These are phyloP conservation scores for Karstenula rhodostoma DNA, from an alignment of 2,329 filamentous ascomycete genomes.

Conservation along the genomic window DNA sequence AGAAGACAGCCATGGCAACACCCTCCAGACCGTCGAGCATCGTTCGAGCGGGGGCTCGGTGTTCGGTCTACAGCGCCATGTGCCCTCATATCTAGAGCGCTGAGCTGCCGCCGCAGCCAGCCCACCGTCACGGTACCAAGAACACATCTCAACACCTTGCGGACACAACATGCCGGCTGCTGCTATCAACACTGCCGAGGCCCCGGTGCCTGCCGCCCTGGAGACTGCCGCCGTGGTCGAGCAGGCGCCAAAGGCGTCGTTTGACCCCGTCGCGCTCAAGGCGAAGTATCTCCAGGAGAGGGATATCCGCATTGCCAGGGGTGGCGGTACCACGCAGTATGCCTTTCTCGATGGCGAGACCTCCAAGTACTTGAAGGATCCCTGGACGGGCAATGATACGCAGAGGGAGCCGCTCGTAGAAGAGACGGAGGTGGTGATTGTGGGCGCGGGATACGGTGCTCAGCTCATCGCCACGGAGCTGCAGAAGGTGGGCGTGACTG, in stretches of 20 bases:
- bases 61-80: neutral
- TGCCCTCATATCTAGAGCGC: slow-evolving; percentile 6
- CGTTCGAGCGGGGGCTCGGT: slow-evolving; percentile 4
- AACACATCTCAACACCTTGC: neutral
- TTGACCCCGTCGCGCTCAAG: slow-evolving; percentile 35
- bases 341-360: slow-evolving; percentile 36
- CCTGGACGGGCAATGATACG: slow-evolving; percentile 38
- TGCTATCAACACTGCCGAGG: slow-evolving; percentile 20
- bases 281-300: slow-evolving; percentile 40
- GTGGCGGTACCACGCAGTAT: slow-evolving; percentile 40
- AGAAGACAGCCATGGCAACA: neutral
- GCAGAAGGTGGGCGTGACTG: slow-evolving; percentile 49
- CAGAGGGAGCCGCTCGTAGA: slow-evolving; percentile 36
- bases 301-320: slow-evolving; percentile 36
- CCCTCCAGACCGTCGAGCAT: neutral
- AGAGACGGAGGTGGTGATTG: slow-evolving; percentile 44
- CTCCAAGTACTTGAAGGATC: slow-evolving; percentile 35
- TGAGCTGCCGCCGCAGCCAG: neutral
- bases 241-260: slow-evolving; percentile 21
- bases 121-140: neutral
- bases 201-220: slow-evolving; percentile 23
- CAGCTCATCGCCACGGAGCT: slow-evolving; percentile 53
- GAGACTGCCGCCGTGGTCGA: slow-evolving; percentile 30
- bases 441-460: slow-evolving; percentile 57
- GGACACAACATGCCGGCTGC: slow-evolving; percentile 3